phyloP scores from a whole-genome alignment of 2,329 filamentous ascomycete species.

The Sporothrix pallida region DNA sequence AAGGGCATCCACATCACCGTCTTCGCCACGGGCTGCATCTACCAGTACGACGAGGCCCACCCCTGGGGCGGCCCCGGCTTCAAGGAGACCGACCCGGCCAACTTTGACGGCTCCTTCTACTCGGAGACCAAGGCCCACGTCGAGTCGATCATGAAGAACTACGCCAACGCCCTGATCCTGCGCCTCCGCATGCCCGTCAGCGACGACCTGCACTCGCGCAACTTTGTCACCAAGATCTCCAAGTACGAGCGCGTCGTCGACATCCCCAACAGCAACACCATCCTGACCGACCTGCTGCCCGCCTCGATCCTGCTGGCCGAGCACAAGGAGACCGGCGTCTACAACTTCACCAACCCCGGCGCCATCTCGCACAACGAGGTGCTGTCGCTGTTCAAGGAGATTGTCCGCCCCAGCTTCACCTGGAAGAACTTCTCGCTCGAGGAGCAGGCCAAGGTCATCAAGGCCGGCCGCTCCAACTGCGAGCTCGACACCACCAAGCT shows the following conservation, averaged over 20 bases:
- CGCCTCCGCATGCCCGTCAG: constrained; percentile 73
- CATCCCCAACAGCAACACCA: constrained; percentile 71
- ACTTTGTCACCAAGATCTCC: constrained; percentile 72
- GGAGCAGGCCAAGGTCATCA: constrained; percentile 70
- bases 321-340: constrained; percentile 78
- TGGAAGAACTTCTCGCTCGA: constrained; percentile 72
- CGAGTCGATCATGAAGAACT: constrained; percentile 68
- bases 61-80: constrained; percentile 65
- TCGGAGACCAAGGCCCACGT: constrained; percentile 69
- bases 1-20: constrained; percentile 67
- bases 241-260: constrained; percentile 69
- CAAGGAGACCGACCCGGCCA: constrained; percentile 66
- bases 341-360: constrained; percentile 74
- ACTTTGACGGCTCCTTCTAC: constrained; percentile 72
- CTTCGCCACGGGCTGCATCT: constrained; percentile 72
- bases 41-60: constrained; percentile 66
- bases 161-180: constrained; percentile 66
- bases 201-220: constrained; percentile 69
- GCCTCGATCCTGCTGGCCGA: constrained; percentile 85
- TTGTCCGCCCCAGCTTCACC: constrained; percentile 63
- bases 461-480: constrained; percentile 71
- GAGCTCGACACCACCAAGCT: constrained; percentile 68
- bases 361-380: constrained; percentile 75
- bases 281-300: constrained; percentile 68
- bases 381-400: constrained; percentile 65